Conservation (phyloP, 78 protist species). For the Tieghemostelium lacteum region DNA sequence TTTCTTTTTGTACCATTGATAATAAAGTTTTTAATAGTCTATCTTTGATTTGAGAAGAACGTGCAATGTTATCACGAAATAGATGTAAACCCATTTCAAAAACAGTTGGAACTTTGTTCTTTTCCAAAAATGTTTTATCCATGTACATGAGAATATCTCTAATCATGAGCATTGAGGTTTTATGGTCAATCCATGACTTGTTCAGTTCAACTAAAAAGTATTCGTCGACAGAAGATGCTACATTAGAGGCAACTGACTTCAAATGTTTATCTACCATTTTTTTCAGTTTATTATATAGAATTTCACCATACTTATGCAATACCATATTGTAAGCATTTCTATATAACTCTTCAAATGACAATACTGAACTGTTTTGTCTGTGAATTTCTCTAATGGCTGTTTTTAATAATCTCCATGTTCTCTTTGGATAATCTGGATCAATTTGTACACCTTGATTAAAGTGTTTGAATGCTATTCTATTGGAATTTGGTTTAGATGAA, state of each 20-base stretch:
- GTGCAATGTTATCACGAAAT: slow-evolving; percentile 84
- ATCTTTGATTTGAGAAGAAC: slow-evolving; percentile 63
- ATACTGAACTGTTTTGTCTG: slow-evolving; percentile 87
- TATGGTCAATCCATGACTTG: slow-evolving; percentile 87
- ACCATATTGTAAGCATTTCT: slow-evolving; percentile 94
- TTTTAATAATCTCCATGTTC: slow-evolving; percentile 86
- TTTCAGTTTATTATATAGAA: slow-evolving; percentile 85
- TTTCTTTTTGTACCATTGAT: slow-evolving; percentile 82
- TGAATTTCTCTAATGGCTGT: slow-evolving; percentile 88
- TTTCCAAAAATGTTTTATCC: slow-evolving; percentile 89
- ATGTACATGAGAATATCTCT: slow-evolving; percentile 96
- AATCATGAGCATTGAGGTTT: slow-evolving; percentile 90
- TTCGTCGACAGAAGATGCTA: slow-evolving; percentile 73
- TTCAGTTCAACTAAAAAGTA: slow-evolving; percentile 66
- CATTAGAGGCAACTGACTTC: slow-evolving; percentile 30
- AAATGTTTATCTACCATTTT: slow-evolving; percentile 82
- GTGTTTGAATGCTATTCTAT: not conserved
- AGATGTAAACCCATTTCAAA: slow-evolving; percentile 87
- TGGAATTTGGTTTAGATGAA: not conserved
- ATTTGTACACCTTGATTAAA: not conserved
- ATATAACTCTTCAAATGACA: slow-evolving; percentile 93
- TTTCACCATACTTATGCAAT: slow-evolving; percentile 90
- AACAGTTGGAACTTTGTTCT: slow-evolving; percentile 74
- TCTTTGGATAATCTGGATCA: slow-evolving; percentile 34
- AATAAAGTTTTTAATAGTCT: slow-evolving; percentile 70